Conservation (phyloP, 257 asterid species). For the Primulina tabacum region DNA sequence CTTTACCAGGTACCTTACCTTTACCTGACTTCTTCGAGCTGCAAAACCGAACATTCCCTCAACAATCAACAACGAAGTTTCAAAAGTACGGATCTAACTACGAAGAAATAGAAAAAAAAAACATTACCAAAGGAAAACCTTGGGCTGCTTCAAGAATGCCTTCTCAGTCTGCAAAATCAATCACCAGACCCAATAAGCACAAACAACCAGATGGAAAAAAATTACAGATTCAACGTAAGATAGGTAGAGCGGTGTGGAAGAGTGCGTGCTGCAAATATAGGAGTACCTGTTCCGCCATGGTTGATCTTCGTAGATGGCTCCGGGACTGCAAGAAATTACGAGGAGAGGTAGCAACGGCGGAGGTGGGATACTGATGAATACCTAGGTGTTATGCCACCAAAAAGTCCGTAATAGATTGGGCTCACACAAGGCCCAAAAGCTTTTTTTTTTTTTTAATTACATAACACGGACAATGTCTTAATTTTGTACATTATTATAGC, state of each 20-base stretch:
- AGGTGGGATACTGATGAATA: neutral
- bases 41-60: slow-evolving; percentile 7
- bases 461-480: too few relatives aligned
- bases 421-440: too few relatives aligned
- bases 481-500: too few relatives aligned
- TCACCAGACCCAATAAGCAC: neutral
- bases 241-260: too few relatives aligned
- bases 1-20: slow-evolving; percentile 66
- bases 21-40: slow-evolving; percentile 63
- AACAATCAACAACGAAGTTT: neutral
- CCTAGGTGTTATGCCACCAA: neutral
- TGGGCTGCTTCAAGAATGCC: slow-evolving; percentile 74
- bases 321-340: neutral
- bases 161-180: slow-evolving; percentile 57
- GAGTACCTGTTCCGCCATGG: slow-evolving; percentile 62
- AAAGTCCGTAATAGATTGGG: too few relatives aligned
- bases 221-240: neutral
- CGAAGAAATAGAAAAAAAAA: neutral
- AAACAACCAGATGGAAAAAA: slow-evolving; percentile 4
- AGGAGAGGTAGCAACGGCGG: neutral
- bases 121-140: slow-evolving; percentile 58
- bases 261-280: neutral
- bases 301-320: slow-evolving; percentile 11
- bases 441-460: too few relatives aligned
- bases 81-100: neutral